Evolutionary conservation across 495 filamentous ascomycete genomes (phyloP).

Genomic region (Hypoxylon fuscum): DNA sequence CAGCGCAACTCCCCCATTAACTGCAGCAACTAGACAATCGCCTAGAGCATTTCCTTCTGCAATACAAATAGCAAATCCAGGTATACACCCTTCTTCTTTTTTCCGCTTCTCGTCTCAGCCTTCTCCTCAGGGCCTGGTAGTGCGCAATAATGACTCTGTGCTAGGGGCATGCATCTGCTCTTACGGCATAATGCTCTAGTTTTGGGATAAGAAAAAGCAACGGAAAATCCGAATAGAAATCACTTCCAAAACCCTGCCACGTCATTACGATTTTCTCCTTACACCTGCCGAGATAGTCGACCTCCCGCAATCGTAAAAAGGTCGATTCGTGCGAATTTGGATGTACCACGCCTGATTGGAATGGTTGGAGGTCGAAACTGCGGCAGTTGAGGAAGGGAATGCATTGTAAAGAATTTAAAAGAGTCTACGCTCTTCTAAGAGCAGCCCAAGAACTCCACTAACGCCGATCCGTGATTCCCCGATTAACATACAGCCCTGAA

Average conservation of each 20-base stretch:
- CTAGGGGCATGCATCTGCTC: not conserved
- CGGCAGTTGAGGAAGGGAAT: not conserved
- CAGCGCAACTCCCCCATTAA: slow-evolving; percentile 15
- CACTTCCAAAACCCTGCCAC: slow-evolving; percentile 1
- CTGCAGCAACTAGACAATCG: slow-evolving; percentile 6
- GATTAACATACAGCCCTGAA: slow-evolving; percentile 35
- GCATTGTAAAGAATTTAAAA: not conserved
- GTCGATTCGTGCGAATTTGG: slow-evolving; percentile 4
- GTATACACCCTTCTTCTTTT: slow-evolving; percentile 10
- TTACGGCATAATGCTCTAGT: slow-evolving; percentile 1
- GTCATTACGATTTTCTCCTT: slow-evolving; percentile 2
- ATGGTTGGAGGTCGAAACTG: slow-evolving; percentile 10
- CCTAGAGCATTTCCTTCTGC: slow-evolving; percentile 5
- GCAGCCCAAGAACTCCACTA: slow-evolving; percentile 25
- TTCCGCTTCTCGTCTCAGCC: not conserved
- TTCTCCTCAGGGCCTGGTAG: not conserved
- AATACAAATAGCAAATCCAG: slow-evolving; percentile 21
- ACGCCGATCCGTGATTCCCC: slow-evolving; percentile 34
- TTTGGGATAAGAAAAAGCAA: not conserved
- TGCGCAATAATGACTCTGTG: not conserved
- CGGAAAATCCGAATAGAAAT: slow-evolving; percentile 1
- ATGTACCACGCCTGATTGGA: not conserved
- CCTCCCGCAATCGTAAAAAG: slow-evolving; percentile 4
- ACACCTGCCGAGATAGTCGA: not conserved
- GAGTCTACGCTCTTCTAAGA: slow-evolving; percentile 1